These are phyloP conservation scores for Elongisporangium anandrum DNA, from an alignment of 352 stramenopile genomes.

Conservation along the genomic window DNA sequence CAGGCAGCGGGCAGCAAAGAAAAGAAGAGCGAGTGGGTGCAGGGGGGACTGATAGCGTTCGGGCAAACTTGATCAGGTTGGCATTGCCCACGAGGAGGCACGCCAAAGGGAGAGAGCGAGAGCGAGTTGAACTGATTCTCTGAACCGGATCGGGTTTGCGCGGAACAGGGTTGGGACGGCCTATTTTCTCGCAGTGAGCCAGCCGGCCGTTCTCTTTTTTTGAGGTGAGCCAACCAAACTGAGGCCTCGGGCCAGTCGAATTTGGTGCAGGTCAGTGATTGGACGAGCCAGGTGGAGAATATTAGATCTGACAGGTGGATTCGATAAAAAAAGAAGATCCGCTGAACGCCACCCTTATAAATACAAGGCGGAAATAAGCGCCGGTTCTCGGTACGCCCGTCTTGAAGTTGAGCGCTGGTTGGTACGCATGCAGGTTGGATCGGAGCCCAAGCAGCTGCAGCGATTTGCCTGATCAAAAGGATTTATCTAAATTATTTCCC, in stretches of 20 bases:
- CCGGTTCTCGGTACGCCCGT: not conserved
- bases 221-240: not conserved
- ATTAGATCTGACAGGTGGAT: not conserved
- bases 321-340: not conserved
- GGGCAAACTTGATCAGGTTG: not conserved
- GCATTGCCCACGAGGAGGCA: not conserved
- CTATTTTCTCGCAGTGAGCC: not conserved
- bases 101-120: not conserved
- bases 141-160: not conserved
- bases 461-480: not conserved
- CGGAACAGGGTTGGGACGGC: not conserved
- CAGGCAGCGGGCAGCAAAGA: not conserved
- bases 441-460: not conserved
- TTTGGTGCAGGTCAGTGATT: not conserved
- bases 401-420: not conserved
- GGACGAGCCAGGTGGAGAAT: not conserved
- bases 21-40: not conserved
- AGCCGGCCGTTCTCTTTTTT: not conserved
- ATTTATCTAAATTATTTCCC: too few relatives aligned
- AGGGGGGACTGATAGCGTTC: not conserved
- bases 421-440: not conserved
- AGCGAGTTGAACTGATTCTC: not conserved
- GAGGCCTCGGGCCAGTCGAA: not conserved
- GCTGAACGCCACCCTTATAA: not conserved
- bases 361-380: not conserved